Conservation (phyloP, 768 basidiomycete genomes). For the Kondoa malvinella region DNA sequence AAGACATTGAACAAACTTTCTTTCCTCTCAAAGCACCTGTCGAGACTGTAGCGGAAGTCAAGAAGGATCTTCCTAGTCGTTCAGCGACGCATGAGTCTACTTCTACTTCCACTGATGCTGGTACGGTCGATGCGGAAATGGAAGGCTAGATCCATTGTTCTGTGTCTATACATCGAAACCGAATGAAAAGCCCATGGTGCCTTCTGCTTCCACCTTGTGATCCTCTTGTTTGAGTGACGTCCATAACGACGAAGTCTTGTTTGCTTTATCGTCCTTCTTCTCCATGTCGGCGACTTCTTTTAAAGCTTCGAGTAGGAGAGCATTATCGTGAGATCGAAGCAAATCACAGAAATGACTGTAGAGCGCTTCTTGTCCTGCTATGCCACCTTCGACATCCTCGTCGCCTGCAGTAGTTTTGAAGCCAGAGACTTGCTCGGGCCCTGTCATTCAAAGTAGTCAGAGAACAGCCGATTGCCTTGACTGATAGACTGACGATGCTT, state of each 20-base stretch:
- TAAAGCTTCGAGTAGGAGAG: not conserved
- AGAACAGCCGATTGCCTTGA: not conserved
- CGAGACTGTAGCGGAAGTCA: not conserved
- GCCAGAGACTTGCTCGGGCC: conserved; percentile 26
- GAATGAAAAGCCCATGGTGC: not conserved
- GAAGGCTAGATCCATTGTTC: too few relatives aligned
- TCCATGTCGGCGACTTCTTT: conserved; percentile 1
- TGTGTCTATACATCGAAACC: too few relatives aligned
- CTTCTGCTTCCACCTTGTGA: not conserved
- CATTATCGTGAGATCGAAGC: not conserved
- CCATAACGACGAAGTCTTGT: not conserved
- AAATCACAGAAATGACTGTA: conserved; percentile 18
- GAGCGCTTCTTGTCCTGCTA: conserved; percentile 13
- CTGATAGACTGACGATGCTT: conserved; percentile 2
- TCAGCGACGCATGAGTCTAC: not conserved
- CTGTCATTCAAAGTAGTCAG: conserved; percentile 5
- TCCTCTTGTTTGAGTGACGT: not conserved
- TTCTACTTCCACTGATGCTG: not conserved
- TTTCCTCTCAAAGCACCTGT: not conserved
- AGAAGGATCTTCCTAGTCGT: not conserved
- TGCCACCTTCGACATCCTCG: not conserved
- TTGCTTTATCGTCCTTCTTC: not conserved
- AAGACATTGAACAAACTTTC: not conserved
- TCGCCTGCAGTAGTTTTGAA: conserved; percentile 18
- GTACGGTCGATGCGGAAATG: too few relatives aligned